phyloP scores from a whole-genome alignment of 208 protist species.

The Wallacemonas sp. region DNA sequence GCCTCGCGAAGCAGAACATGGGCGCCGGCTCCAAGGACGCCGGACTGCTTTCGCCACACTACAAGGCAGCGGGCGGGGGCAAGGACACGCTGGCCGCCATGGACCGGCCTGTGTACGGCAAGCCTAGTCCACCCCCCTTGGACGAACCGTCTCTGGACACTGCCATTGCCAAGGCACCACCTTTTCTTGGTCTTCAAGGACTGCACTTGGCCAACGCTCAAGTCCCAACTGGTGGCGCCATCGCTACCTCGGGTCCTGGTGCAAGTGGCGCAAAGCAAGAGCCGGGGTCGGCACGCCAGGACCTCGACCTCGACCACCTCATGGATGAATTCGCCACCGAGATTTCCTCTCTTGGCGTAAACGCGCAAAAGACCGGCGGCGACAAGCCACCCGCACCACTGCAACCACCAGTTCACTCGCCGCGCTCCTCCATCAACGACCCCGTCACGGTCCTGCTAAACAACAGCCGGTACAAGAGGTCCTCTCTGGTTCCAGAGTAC shows the following conservation, averaged over 20 bases:
- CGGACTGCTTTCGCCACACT: not conserved
- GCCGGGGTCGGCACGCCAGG: constrained; percentile 16
- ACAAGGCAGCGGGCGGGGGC: constrained; percentile 4
- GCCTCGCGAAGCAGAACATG: constrained; percentile 6
- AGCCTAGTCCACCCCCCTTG: constrained; percentile 1
- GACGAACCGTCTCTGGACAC: not conserved
- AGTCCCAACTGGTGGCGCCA: constrained; percentile 5
- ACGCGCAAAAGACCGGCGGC: constrained; percentile 28
- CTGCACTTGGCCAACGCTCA: constrained; percentile 31
- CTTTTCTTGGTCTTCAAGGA: constrained; percentile 13
- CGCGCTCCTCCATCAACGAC: constrained; percentile 17
- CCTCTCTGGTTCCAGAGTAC: constrained; percentile 19
- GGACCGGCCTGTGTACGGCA: not conserved
- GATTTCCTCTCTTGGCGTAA: constrained; percentile 51
- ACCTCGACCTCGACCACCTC: constrained; percentile 67
- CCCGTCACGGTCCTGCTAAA: constrained; percentile 57
- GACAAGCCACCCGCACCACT: not conserved
- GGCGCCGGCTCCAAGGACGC: not conserved
- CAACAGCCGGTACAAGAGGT: constrained; percentile 61
- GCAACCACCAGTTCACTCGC: not conserved
- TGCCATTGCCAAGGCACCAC: not conserved
- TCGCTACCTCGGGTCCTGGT: not conserved
- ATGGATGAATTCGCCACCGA: constrained; percentile 78
- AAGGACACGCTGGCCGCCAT: not conserved
- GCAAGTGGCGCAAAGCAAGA: not conserved